Base-by-base conservation (phyloP, 140 eudicot genomes). In the Oenanthe javanica region DNA sequence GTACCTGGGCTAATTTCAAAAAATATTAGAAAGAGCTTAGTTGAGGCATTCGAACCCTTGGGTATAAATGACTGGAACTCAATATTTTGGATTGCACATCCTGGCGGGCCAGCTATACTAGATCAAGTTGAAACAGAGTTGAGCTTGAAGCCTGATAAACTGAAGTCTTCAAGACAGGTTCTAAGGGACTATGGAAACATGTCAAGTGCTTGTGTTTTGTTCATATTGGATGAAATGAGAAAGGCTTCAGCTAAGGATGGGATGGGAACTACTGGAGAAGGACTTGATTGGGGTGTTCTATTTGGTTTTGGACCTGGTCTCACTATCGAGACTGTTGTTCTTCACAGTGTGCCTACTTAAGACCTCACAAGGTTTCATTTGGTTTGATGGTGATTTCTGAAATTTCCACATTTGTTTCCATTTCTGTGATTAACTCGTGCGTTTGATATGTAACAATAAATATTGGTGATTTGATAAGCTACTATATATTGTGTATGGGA, bases 1-100 rank as follows among this genome's bases (percentile, higher is more conserved):
- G 78, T 82, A 23, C 82, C 82, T 1, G 82, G 82, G 40, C 69
- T 82, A 4, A 77, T 82, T 10, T 82, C 85, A 9, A 70, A 77
- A 18, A 77, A 82, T 52, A 82, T 82, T 1, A 61, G 76, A 23
- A 77, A 82, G 61, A 69, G 38, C 7, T 78, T 82, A 4, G 38
- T 77, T 23, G 82, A 82, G 45, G 82, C 85, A 1, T 82, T 82
- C 59, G 5, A 13, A 16, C 85, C 85, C 43, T 21, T 82, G 14
- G 85, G 82, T 8, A 71, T 82, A 13, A 19, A 19, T 47, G 59
- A 75, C 27, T 75, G 78, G 78, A 75, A 75, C 31, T 75, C 78
- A 12, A 47, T 75, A 21, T 75, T 75, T 4, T 69, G 74, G 74
- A 38, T 38, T 69, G 43, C 46, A 12, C 74, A 69, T 38, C 74